Evolutionary conservation across 2,329 filamentous ascomycete species (phyloP), one percentile per base, ranked within the genome.

Genomic region (Aureobasidium zeae): DNA sequence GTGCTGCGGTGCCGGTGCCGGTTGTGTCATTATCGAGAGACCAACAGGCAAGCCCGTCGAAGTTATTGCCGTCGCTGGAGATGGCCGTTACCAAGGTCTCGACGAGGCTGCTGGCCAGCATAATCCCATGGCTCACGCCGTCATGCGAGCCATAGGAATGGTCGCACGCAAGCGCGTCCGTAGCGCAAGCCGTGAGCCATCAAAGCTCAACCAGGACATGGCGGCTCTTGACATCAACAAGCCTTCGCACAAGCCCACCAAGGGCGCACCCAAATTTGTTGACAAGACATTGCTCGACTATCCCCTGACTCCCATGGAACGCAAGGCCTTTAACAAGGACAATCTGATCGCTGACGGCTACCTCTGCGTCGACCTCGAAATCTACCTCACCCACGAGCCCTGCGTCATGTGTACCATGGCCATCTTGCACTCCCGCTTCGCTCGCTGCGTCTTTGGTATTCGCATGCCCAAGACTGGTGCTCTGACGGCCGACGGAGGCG

Each of bases 321-420:
- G 69, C 49, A 59, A 65, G 44, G 74, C 81, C 49, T 84, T 79
- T 55, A 68, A 71, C 36, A 66, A 76, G 54, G 78, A 80, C 54
- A 82, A 81, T 56, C 76, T 74, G 29, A 75, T 71, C 51, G 74
- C 76, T 22, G 84, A 86, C 52, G 89, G 89, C 42, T 98, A 98
- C 61, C 77, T 98, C 15, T 96, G 89, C 65, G 86, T 94, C 52
- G 85, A 86, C 44, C 74, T 98, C 21, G 89, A 96, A 63, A 76
- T 98, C 45, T 96, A 95, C 65, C 72, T 93, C 48, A 94, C 88
- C 2, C 88, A 96, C 58, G 91, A 98, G 65, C 91, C 91, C 4
- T 98, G 91, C 60, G 76, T 94, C 48, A 93, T 94, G 76, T 98
- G 91, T 65, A 86, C 84, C 25, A 96, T 96, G 91, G 91, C 86